phyloP scores from a whole-genome alignment of 306 rosid genomes.

The Acacia confusa region DNA sequence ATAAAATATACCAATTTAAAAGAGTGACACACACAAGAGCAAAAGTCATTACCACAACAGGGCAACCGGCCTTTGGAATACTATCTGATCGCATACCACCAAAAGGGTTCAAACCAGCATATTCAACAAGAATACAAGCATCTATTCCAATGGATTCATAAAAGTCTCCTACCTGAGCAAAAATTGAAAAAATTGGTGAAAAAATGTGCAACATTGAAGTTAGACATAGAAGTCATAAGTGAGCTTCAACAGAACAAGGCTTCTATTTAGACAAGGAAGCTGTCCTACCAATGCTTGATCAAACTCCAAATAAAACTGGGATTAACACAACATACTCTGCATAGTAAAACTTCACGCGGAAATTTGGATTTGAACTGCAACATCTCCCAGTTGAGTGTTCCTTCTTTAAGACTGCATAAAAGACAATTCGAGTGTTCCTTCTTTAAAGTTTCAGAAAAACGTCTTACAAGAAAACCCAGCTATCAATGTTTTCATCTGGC shows the following conservation, averaged over 20 bases:
- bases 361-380: conserved; percentile 90
- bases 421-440: not conserved
- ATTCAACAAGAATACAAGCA: conserved; percentile 90
- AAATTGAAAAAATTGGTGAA: not conserved
- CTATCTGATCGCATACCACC: conserved; percentile 88
- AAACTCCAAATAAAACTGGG: conserved; percentile 13
- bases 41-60: conserved; percentile 71
- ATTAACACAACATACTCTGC: conserved; percentile 66
- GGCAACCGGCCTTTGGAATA: conserved; percentile 93
- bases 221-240: not conserved
- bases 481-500: conserved; percentile 7
- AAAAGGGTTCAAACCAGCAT: conserved; percentile 90
- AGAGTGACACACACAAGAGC: conserved; percentile 9
- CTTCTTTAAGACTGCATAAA: conserved; percentile 76
- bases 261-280: conserved; percentile 11
- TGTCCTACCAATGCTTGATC: conserved; percentile 8
- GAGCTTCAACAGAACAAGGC: not conserved
- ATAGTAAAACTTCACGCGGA: conserved; percentile 87
- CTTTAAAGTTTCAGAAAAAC: not conserved
- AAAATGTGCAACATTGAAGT: not conserved
- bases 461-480: not conserved
- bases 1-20: conserved; percentile 24
- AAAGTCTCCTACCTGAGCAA: conserved; percentile 85
- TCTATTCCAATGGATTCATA: conserved; percentile 92
- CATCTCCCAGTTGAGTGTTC: conserved; percentile 85